Conservation (phyloP, 208 protist species). For the Leishmania braziliensis region DNA sequence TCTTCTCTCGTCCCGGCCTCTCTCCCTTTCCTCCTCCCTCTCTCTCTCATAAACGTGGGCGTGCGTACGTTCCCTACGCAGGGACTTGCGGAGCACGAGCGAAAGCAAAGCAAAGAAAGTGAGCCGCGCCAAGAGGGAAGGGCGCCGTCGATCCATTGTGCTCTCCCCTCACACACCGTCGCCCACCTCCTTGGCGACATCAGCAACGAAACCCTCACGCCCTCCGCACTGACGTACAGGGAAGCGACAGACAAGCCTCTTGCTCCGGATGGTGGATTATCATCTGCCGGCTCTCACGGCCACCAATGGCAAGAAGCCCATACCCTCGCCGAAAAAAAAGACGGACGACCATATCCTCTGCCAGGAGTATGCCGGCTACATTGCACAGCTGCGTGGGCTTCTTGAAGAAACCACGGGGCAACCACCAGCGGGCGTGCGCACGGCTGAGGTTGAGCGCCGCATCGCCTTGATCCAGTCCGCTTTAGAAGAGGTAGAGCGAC, state of each 20-base stretch:
- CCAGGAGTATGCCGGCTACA: conserved; percentile 49
- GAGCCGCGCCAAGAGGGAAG: background rate
- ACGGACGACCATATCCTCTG: conserved; percentile 30
- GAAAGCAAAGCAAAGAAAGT: background rate
- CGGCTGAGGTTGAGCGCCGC: conserved; percentile 53
- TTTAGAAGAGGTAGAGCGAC: conserved; percentile 54
- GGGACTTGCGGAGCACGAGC: background rate
- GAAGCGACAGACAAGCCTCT: no score
- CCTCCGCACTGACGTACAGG: background rate
- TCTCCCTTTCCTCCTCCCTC: background rate
- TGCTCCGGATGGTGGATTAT: conserved; percentile 3
- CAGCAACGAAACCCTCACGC: background rate
- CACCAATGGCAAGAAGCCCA: background rate
- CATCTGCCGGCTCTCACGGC: background rate
- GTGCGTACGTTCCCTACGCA: background rate
- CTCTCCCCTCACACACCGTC: no score
- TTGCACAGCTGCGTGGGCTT: conserved; percentile 62
- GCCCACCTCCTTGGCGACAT: background rate
- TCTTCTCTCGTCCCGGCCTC: no score
- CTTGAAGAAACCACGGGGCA: conserved; percentile 62
- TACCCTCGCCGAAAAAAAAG: background rate
- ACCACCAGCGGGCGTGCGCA: conserved; percentile 50
- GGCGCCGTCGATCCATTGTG: background rate
- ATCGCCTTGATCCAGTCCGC: conserved; percentile 63
- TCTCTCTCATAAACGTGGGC: background rate